Evolutionary conservation across 352 stramenopile genomes (phyloP).

Genomic region (Pseudoperonospora humuli): DNA sequence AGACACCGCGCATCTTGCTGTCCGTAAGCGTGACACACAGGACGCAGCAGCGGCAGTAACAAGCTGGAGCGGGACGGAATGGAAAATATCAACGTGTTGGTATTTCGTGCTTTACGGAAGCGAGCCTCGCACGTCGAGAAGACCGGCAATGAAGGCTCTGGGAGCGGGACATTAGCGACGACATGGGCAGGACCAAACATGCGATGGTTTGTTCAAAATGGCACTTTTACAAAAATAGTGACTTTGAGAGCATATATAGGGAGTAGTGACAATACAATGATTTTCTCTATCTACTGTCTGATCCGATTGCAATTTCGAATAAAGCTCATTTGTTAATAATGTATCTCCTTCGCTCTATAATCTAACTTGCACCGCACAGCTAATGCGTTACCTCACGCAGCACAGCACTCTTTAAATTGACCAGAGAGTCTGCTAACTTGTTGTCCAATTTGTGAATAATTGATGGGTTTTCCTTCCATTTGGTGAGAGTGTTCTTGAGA

Average conservation of each 20-base stretch:
- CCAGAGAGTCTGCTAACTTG: conserved; percentile 10
- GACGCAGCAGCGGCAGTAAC: conserved; percentile 43
- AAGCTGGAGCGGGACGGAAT: conserved; percentile 43
- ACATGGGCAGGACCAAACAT: conserved; percentile 15
- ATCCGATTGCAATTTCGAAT: too few relatives aligned
- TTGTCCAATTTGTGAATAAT: conserved; percentile 15
- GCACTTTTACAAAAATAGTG: too few relatives aligned
- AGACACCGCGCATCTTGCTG: conserved; percentile 62
- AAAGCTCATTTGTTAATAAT: too few relatives aligned
- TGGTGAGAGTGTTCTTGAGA: conserved; percentile 26
- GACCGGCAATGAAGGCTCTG: conserved; percentile 26
- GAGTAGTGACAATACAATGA: too few relatives aligned
- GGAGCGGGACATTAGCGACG: background rate
- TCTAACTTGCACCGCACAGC: too few relatives aligned
- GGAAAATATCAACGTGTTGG: conserved; percentile 49
- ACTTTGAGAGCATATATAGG: too few relatives aligned
- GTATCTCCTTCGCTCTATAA: too few relatives aligned
- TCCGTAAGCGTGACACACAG: conserved; percentile 42
- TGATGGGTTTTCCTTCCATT: conserved; percentile 21
- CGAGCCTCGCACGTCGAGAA: conserved; percentile 48
- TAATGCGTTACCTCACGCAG: conserved; percentile 4
- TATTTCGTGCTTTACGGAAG: conserved; percentile 44
- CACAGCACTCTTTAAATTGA: conserved; percentile 27
- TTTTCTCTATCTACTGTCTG: too few relatives aligned
- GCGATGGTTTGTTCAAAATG: too few relatives aligned